These are phyloP conservation scores for Hypoxylon sp. DNA, from an alignment of 2,329 filamentous ascomycete genomes.

Conservation along the genomic window DNA sequence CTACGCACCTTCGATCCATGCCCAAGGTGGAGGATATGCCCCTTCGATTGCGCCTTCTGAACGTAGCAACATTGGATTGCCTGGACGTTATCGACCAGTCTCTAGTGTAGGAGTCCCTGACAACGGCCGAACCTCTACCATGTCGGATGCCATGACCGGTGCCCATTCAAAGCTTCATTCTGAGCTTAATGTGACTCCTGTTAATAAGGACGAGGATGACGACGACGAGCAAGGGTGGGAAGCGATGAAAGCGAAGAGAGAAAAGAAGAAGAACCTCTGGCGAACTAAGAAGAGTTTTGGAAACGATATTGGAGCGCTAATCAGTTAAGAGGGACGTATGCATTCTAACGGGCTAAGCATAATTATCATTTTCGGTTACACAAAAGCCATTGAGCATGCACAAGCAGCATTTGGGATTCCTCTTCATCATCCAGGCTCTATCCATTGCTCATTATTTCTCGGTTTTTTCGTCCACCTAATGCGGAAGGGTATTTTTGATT, in stretches of 20 bases:
- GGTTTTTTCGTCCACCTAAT: constrained; percentile 14
- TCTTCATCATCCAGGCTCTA: constrained; percentile 8
- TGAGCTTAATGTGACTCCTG: constrained; percentile 52
- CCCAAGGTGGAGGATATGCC: constrained; percentile 71
- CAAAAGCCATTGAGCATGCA: constrained; percentile 35
- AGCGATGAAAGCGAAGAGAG: constrained; percentile 73
- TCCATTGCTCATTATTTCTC: constrained; percentile 1
- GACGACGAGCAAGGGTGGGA: constrained; percentile 75
- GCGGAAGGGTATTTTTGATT: not conserved
- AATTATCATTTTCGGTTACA: constrained; percentile 38
- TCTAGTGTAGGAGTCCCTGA: constrained; percentile 64
- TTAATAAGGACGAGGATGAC: constrained; percentile 61
- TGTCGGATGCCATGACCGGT: constrained; percentile 53
- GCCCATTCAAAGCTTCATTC: constrained; percentile 51
- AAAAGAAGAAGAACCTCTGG: constrained; percentile 74
- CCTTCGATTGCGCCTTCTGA: constrained; percentile 95
- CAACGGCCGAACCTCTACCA: constrained; percentile 52
- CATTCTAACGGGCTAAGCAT: constrained; percentile 33
- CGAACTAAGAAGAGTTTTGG: constrained; percentile 65
- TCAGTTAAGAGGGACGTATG: constrained; percentile 47
- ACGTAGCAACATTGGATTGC: constrained; percentile 90
- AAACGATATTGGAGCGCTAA: constrained; percentile 58
- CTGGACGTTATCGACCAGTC: constrained; percentile 89
- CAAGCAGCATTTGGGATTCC: constrained; percentile 9
- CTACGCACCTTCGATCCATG: constrained; percentile 60